Evolutionary conservation across 2,329 filamentous ascomycete species (phyloP).

Genomic region (Trichoderma sp.): DNA sequence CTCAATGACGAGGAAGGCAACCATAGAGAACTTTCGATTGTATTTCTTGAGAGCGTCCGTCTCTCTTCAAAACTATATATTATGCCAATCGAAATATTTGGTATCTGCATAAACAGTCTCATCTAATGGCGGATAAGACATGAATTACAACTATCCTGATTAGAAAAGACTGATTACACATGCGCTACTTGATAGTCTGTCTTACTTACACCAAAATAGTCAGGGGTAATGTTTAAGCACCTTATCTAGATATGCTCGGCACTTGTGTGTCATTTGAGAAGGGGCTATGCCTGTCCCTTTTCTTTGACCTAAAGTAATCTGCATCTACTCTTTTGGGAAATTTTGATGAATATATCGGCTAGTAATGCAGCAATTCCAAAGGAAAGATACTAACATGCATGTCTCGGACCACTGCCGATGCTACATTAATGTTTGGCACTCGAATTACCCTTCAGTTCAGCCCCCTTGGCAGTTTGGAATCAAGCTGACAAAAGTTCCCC

Average conservation of each 20-base stretch:
- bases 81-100: neutral
- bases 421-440: neutral
- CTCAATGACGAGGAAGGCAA: neutral
- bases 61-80: neutral
- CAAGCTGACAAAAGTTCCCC: neutral
- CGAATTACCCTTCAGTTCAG: neutral
- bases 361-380: neutral
- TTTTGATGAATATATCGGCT: neutral
- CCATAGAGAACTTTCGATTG: neutral
- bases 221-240: neutral
- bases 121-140: neutral
- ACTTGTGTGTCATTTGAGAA: neutral
- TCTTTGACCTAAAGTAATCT: neutral
- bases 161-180: neutral
- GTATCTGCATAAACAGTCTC: neutral
- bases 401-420: neutral
- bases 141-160: neutral
- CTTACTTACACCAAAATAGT: neutral
- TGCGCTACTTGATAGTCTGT: neutral
- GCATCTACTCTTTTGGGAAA: neutral
- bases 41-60: neutral
- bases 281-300: neutral
- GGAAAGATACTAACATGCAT: neutral
- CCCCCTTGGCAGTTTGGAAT: neutral
- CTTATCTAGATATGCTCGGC: neutral